These are phyloP conservation scores for Suhomyces faveliae DNA, from an alignment of 805 yeast genomes.

Conservation along the genomic window DNA sequence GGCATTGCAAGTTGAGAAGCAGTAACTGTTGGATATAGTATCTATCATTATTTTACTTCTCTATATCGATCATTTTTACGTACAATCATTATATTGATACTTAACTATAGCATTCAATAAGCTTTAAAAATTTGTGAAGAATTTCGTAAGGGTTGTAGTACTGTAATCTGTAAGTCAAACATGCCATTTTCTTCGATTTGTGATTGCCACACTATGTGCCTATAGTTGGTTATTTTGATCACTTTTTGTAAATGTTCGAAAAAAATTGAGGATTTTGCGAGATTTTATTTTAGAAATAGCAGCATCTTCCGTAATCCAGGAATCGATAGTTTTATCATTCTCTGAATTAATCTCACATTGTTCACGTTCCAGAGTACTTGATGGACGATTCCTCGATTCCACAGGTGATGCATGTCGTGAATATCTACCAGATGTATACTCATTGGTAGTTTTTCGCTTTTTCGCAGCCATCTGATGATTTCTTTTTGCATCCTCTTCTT, in stretches of 20 bases:
- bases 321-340: neutral
- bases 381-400: neutral
- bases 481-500: neutral
- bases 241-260: neutral
- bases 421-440: neutral
- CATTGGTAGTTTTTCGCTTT: neutral
- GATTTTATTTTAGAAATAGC: neutral
- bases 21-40: neutral
- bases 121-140: neutral
- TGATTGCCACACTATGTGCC: slow-evolving; percentile 9
- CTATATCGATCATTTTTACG: neutral
- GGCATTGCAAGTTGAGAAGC: neutral
- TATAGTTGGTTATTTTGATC: slow-evolving; percentile 3
- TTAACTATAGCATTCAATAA: neutral
- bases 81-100: neutral
- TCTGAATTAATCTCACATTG: neutral
- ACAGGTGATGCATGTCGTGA: neutral
- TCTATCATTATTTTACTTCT: neutral
- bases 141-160: neutral
- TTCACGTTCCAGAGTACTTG: neutral
- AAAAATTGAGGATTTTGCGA: neutral
- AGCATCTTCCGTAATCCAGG: neutral
- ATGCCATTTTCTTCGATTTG: slow-evolving; percentile 19
- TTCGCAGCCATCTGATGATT: neutral
- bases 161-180: slow-evolving; percentile 17